phyloP scores from a whole-genome alignment of 2,329 filamentous ascomycete species.

The Monilinia polystroma region DNA sequence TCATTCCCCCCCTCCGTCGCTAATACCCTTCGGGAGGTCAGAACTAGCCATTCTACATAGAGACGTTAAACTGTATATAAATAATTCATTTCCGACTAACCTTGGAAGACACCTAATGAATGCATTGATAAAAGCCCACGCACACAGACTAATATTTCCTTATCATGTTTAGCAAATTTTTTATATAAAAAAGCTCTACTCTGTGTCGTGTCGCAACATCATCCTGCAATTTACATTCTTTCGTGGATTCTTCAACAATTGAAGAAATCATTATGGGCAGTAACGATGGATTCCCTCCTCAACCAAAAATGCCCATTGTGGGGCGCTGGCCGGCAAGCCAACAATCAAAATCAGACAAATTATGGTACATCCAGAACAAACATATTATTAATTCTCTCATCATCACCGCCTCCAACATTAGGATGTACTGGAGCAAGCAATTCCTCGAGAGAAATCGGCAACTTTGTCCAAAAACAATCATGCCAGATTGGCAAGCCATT shows the following conservation, averaged over 20 bases:
- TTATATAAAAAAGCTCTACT: not conserved
- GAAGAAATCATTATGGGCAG: constrained; percentile 1
- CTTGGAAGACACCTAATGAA: not conserved
- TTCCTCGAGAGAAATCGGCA: not conserved
- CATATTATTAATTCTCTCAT: constrained; percentile 14
- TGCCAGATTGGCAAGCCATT: constrained; percentile 48
- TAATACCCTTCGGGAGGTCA: too few species aligned
- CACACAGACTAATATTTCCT: constrained; percentile 1
- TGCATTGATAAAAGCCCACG: constrained; percentile 10
- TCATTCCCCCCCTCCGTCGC: too few species aligned
- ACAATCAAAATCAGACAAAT: constrained; percentile 2
- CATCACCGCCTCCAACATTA: not conserved
- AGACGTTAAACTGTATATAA: too few species aligned
- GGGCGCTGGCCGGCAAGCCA: not conserved
- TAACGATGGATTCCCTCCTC: not conserved
- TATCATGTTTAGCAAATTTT: constrained; percentile 1
- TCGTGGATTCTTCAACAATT: not conserved
- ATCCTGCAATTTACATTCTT: not conserved
- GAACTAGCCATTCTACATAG: too few species aligned
- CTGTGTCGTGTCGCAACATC: not conserved
- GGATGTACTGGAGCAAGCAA: constrained; percentile 3
- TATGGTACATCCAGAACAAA: constrained; percentile 1
- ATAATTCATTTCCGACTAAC: constrained; percentile 3
- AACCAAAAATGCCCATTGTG: constrained; percentile 6
- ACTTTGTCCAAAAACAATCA: not conserved